phyloP scores from a whole-genome alignment of 176 grass and related monocot genomes.

The Juncus effusus region DNA sequence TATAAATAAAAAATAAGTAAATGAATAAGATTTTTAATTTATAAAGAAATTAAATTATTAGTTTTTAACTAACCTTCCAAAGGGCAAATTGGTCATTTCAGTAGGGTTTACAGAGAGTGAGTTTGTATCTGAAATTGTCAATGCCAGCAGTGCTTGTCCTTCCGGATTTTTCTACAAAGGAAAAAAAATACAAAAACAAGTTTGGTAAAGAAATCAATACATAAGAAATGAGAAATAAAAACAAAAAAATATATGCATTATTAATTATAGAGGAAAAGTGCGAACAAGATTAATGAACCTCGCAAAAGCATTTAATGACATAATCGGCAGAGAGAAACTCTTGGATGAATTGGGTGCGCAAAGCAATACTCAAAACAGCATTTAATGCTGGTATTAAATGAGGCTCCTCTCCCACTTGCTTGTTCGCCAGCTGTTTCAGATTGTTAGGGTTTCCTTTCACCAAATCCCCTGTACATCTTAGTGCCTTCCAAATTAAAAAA shows the following conservation, averaged over 20 bases:
- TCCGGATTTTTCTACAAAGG: conserved; percentile 65
- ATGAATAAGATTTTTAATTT: conserved; percentile 10
- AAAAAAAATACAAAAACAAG: neutral
- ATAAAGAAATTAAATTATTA: neutral
- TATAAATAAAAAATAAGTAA: conserved; percentile 5
- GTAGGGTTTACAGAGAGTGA: conserved; percentile 9
- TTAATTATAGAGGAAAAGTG: neutral
- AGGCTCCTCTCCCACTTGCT: conserved; percentile 91
- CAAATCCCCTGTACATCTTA: conserved; percentile 86
- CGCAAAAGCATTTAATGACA: conserved; percentile 92
- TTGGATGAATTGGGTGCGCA: conserved; percentile 65
- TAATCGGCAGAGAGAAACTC: conserved; percentile 95
- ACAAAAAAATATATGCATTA: conserved; percentile 6
- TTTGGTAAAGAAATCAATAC: conserved; percentile 1
- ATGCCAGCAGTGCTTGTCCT: conserved; percentile 90
- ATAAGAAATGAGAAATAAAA: neutral
- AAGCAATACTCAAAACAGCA: conserved; percentile 75
- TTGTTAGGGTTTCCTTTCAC: conserved; percentile 84
- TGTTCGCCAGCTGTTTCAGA: conserved; percentile 66
- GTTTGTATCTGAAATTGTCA: conserved; percentile 43
- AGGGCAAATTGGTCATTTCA: conserved; percentile 50
- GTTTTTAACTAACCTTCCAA: conserved; percentile 68
- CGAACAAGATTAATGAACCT: conserved; percentile 39
- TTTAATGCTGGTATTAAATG: conserved; percentile 81
- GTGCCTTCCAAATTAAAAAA: conserved; percentile 51